Base-by-base conservation (phyloP, 176 grass and related monocot species). In the Eleusine indica region DNA sequence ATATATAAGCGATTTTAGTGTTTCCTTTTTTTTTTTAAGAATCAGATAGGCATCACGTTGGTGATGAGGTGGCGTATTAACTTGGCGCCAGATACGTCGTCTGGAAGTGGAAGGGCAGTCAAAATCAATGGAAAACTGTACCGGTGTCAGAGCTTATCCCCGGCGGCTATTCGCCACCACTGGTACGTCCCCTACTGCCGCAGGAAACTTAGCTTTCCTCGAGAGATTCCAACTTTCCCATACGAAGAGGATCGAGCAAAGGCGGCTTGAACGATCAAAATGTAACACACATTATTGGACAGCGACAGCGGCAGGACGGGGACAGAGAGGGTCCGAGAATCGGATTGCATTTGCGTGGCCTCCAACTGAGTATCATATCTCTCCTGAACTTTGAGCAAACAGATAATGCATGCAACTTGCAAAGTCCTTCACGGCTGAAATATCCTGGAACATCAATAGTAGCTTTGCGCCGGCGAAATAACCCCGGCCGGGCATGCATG, bases 261-360 rank as follows among this genome's bases (percentile, higher is more conserved):
- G 66, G 40, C 12, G 67, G 74, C 60, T 39, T 57, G 18, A 19
- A 57, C 56, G 61, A 86, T 58, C 47, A 57, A 74, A 81, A 67
- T 1, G 11, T 54, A 57, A 57, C 44, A 42, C 38, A 22, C 4
- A 80, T 74, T 74, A 74, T 80, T 58, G 70, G 77, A 74, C 70
- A 80, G 63, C 37, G 77, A 80, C 69, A 37, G 66, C 69, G 53
- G 17, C 3, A 0, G 52, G 16, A 51, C 43, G 4, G 58, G 48
- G 11, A 12, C 15, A 16, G 52, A 15, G 15, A 15, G 14, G 16
- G 15, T 15, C 6, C 14, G 30, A 68, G 57, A 74, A 86, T 87
- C 70, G 0, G 78, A 87, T 87, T 75, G 71, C 40, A 15, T 75
- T 87, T 68, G 49, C 78, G 8, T 68, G 85, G 62, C 60, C 61